These are phyloP conservation scores for Aspergillus arachidicola DNA, from an alignment of 2,329 filamentous ascomycete genomes.

Conservation along the genomic window DNA sequence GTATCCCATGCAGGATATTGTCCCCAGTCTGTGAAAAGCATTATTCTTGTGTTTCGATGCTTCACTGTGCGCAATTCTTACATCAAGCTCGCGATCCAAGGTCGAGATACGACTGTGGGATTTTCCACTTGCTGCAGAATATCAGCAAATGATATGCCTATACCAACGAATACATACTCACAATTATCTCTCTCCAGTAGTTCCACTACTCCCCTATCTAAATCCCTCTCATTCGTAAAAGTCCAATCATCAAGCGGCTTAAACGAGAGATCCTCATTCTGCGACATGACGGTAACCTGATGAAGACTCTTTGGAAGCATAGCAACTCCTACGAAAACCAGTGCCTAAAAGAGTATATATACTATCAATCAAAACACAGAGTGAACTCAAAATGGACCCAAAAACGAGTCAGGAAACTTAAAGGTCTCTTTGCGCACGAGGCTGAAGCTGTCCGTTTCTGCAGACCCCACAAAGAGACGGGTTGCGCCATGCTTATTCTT, in stretches of 20 bases:
- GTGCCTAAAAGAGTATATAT: fast-evolving
- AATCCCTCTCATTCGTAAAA: background rate
- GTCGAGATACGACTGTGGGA: background rate
- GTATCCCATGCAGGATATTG: background rate
- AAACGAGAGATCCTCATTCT: background rate
- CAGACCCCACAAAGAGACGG: no score
- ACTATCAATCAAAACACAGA: no score
- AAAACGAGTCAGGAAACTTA: no score
- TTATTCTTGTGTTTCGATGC: background rate
- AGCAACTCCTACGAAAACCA: no score
- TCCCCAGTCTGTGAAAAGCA: background rate
- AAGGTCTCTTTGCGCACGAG: no score
- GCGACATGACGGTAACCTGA: background rate
- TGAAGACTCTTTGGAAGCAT: background rate
- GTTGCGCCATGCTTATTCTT: no score
- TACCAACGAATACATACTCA: background rate
- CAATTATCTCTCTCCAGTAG: background rate
- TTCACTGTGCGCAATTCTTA: background rate
- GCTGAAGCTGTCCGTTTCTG: no score
- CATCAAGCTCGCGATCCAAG: background rate
- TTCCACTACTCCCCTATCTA: background rate
- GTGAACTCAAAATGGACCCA: no score
- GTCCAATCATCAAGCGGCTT: background rate
- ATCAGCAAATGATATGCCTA: background rate
- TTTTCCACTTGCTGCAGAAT: background rate